phyloP scores from a whole-genome alignment of 2,329 filamentous ascomycete species.

The Rutstroemia sydowiana region DNA sequence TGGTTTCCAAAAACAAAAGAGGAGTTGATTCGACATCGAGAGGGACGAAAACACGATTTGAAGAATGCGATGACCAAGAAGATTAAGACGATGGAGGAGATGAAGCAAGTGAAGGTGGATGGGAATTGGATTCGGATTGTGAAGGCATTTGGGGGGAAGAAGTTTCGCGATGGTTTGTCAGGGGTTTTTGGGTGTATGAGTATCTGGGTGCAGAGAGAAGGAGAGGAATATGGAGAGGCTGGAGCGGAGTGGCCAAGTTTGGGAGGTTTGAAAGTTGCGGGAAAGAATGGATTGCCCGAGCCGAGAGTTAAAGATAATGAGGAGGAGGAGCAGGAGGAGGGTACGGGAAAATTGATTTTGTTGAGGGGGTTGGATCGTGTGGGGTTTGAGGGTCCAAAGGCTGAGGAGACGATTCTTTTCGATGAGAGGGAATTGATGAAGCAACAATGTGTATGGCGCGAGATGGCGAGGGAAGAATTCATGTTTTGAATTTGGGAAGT shows the following conservation, averaged over 20 bases:
- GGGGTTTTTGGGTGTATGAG: background rate
- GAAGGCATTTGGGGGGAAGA: background rate
- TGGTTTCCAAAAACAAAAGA: no score
- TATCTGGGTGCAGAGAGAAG: background rate
- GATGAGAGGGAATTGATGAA: background rate
- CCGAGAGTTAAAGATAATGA: no score
- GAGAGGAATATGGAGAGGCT: background rate
- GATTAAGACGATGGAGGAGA: background rate
- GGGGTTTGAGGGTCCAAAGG: background rate
- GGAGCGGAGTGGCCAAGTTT: background rate
- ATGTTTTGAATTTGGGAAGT: no score
- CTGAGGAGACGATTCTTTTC: background rate
- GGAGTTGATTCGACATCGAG: no score
- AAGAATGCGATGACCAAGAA: background rate
- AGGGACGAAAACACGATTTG: background rate
- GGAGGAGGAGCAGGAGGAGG: background rate
- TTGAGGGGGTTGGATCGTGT: background rate
- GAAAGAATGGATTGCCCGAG: background rate
- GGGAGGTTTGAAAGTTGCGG: background rate
- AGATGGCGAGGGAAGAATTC: no score
- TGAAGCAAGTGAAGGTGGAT: background rate
- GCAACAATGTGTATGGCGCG: no score
- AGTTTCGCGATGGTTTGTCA: background rate
- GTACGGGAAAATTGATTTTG: background rate
- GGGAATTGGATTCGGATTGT: background rate